Evolutionary conservation across 2,329 filamentous ascomycete genomes (phyloP), one percentile per base, ranked within the genome.

Genomic region (Fusarium poae): DNA sequence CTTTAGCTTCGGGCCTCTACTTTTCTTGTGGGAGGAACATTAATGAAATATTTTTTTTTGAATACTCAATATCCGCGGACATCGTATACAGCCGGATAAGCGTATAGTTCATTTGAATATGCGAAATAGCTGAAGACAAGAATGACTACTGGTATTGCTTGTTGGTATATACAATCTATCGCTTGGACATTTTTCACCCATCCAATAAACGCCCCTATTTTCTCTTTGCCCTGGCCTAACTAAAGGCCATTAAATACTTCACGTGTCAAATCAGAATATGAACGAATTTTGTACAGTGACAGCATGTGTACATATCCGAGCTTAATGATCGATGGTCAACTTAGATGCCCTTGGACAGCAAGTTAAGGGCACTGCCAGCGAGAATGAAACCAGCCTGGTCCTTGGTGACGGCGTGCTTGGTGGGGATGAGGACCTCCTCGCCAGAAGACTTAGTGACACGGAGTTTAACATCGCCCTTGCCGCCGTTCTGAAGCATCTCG

Each of bases 331-430:
- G 30, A 40, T 34, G 18, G 51, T 52, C 32, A 40, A 16, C n/a
- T 65, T 70, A 80, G 13, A 76, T 48, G 3, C 79, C 75, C 85
- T 91, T 91, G 45, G 94, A 92, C 74, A 99, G 81, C 79, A 98
- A 77, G 81, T 99, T 99, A 81, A 99, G 80, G 42, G 96, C 96
- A 79, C 93, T 97, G 5, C 96, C 96, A 1, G 96, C 96, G 51
- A 99, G 84, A 69, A 99, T 93, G 77, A 98, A 99, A 1, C 87
- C 89, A 65, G 92, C 92, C 84, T 99, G 96, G 78, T 97, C 96
- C 82, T 91, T 87, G 77, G 89, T 97, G 65, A 99, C 85, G 15
- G 92, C 93, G 78, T 97, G 95, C 81, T 89, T 92, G n/a, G 94
- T 94, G 48, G 88, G 87, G 62, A 99, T 86, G 39, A 86, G 78